Evolutionary conservation across 306 rosid genomes (phyloP).

Genomic region (Vigna hirtella): DNA sequence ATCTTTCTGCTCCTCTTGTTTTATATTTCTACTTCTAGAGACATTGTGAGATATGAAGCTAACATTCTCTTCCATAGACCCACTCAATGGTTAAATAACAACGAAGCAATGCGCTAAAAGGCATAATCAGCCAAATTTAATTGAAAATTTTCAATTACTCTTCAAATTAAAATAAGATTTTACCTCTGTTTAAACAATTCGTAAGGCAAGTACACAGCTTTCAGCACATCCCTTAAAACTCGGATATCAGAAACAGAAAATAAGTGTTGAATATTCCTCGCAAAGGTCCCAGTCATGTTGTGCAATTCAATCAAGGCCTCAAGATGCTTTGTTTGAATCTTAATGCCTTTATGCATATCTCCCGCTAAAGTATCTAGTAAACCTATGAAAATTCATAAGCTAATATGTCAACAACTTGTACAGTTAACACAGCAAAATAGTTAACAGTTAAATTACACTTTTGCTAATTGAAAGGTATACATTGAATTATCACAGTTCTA

Average conservation of each 20-base stretch:
- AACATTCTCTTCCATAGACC: slow-evolving; percentile 1
- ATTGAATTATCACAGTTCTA: slow-evolving; percentile 24
- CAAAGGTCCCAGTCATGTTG: slow-evolving; percentile 90
- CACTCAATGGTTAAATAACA: slow-evolving; percentile 15
- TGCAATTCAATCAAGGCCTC: slow-evolving; percentile 92
- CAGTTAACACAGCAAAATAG: slow-evolving; percentile 27
- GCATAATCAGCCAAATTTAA: slow-evolving; percentile 21
- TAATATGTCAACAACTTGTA: slow-evolving; percentile 33
- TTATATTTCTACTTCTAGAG: slow-evolving; percentile 8
- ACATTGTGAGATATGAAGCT: slow-evolving; percentile 27
- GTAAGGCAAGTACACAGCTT: slow-evolving; percentile 85
- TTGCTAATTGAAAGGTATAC: slow-evolving; percentile 11
- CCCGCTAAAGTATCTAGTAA: slow-evolving; percentile 87
- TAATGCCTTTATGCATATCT: slow-evolving; percentile 96
- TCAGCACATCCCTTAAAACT: slow-evolving; percentile 76
- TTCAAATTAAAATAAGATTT: slow-evolving; percentile 35
- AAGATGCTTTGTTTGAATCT: slow-evolving; percentile 89
- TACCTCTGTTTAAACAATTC: slow-evolving; percentile 96
- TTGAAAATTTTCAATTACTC: not conserved
- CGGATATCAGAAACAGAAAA: slow-evolving; percentile 84
- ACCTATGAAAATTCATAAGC: slow-evolving; percentile 61
- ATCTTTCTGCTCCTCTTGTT: not conserved
- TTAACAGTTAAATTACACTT: not conserved
- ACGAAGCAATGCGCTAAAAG: slow-evolving; percentile 22
- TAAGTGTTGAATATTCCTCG: slow-evolving; percentile 92